These are phyloP conservation scores for Trypanosoma avium DNA, from an alignment of 208 protist genomes.

Conservation along the genomic window DNA sequence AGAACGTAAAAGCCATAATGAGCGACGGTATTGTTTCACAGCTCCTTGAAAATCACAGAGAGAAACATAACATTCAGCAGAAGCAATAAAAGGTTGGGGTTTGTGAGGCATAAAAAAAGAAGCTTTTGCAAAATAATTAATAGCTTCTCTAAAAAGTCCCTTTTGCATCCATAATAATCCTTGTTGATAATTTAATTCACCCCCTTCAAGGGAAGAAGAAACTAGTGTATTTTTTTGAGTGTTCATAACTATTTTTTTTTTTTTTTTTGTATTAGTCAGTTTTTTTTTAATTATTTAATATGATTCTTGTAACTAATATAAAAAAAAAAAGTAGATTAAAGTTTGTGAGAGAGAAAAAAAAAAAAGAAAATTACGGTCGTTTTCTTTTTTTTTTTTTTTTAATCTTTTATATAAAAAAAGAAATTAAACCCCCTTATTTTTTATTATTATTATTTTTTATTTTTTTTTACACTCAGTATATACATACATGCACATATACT, in stretches of 20 bases:
- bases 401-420: too few species aligned
- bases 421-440: too few species aligned
- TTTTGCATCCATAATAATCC: slow-evolving; percentile 45
- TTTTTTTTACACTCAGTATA: too few species aligned
- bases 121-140: slow-evolving; percentile 65
- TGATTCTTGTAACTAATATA: too few species aligned
- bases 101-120: slow-evolving; percentile 77
- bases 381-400: too few species aligned
- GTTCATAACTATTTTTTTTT: neutral
- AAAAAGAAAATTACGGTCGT: too few species aligned
- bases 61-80: slow-evolving; percentile 81
- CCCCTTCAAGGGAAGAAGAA: slow-evolving; percentile 13
- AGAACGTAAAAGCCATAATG: slow-evolving; percentile 62
- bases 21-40: slow-evolving; percentile 75
- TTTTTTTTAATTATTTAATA: too few species aligned
- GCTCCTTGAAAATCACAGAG: slow-evolving; percentile 84
- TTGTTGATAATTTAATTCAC: slow-evolving; percentile 47
- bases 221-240: neutral
- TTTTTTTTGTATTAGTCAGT: neutral
- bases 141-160: slow-evolving; percentile 52
- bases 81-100: slow-evolving; percentile 65
- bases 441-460: too few species aligned
- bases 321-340: too few species aligned
- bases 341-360: too few species aligned
- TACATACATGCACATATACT: too few species aligned